Base-by-base conservation (phyloP, 306 rosid species). In the Cucumis cinereus region DNA sequence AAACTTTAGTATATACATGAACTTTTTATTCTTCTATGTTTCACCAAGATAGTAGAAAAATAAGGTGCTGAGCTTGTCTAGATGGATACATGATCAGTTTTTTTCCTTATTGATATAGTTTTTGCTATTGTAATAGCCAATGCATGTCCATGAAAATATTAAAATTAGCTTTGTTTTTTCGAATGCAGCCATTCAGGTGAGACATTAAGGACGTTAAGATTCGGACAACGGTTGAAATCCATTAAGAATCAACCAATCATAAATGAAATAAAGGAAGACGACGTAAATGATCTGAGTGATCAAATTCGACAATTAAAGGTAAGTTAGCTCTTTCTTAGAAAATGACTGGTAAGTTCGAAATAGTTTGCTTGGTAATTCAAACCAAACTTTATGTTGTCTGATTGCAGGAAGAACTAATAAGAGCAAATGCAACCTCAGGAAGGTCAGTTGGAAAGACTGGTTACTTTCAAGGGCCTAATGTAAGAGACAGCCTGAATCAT, bases 281-380 rank as follows among this genome's bases (percentile, higher is more conserved):
- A 86, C 19, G 96, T 83, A 23, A 90, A 92, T 86, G 96, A 87
- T 79, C 80, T 95, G 79, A 90, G 96, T 80, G 99, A 95, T 85
- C 95, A 90, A 87, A 92, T 95, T 74, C 93, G 99, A 79, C 87
- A 84, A 77, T 63, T 95, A 79, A 95, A 95, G 96, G 98, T 94
- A 86, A 35, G 61, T 36, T 63, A 16, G 11, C 52, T 52, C 57
- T 17, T 50, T 72, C 76, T 52, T 26, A 13, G 20, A 57, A 71
- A 47, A 71, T 71, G 16, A 68, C 47, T 36, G 41, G 52, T 22
- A 64, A 81, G 60, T 82, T 66, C 64, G 47, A 54, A 57, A 6
- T 52, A 71, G 70, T 73, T 69, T 15, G 28, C 62, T 69, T 15
- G 24, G 57, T 81, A 63, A 36, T 26, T 26, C 38, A 54, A 36